Evolutionary conservation across 352 stramenopile species (phyloP), one percentile per base, ranked within the genome.

Genomic region (Pythium guiyangense): DNA sequence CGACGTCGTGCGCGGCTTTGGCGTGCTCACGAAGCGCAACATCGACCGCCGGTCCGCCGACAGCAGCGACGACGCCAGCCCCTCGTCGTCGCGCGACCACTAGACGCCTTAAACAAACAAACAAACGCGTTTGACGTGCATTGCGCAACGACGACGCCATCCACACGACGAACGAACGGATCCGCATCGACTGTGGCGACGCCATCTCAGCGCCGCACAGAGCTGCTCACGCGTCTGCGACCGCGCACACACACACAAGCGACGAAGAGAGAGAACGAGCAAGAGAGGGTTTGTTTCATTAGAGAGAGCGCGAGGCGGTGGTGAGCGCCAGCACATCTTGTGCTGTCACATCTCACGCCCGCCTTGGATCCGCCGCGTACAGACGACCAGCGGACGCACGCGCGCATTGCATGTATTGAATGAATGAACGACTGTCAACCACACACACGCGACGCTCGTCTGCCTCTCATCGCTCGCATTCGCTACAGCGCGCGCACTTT

Each of bases 11-110:
- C 79, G 81, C 60, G 85, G 84, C 63, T 92, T 95, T 56, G 53
- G 69, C 63, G 74, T 92, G 27, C 70, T 95, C 52, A 79, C 86
- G 39, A 85, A 86, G 77, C 81, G 81, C 70, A 92, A 90, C 67
- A 73, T 86, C 34, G 77, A 88, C 55, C 82, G 84, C 27, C 69
- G 70, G 67, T 66, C 67, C 35, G 61, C 44, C 39, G 51, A 59
- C 45, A 43, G 67, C 49, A 25, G 66, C 53, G 62, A 54, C 18
- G 52, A 60, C 15, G 44, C 49, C 10, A 31, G 60, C 40, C 37
- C 42, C 27, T 57, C 34, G 25, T 40, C 67, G 31, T 60, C 53
- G 45, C 59, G 56, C 53, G 57, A 69, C 57, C 67, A 79, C 20
- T 81, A 71, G 66, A 29, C 17, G 15, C 17, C 14, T 6, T n/a